Percentiles rank a stretch among this genome's conserved stretches.
These are phyloP conservation scores for Phytophthora palmivora DNA, from an alignment of 352 stramenopile genomes.

Conservation along the genomic window DNA sequence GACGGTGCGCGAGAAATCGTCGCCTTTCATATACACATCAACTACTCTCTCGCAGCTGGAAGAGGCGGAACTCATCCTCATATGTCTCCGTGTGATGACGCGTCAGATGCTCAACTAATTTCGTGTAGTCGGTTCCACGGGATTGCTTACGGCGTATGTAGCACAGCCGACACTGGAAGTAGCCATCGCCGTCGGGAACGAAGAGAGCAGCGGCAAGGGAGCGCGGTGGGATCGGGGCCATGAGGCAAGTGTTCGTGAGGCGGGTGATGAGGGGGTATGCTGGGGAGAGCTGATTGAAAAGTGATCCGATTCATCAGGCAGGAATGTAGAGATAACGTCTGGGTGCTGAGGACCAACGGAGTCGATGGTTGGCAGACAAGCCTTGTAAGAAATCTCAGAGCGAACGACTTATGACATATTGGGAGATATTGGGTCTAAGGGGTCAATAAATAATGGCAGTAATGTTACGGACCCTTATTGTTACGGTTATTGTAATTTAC, in stretches of 20 bases:
- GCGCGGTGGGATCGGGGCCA: background rate
- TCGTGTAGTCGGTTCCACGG: slow-evolving; percentile 8
- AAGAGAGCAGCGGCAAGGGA: slow-evolving; percentile 5
- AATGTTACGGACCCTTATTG: too few relatives aligned
- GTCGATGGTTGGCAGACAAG: too few relatives aligned
- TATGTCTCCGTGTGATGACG: background rate
- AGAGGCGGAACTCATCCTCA: slow-evolving; percentile 9
- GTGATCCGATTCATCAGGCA: too few relatives aligned
- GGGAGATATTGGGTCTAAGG: too few relatives aligned
- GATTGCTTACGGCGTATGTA: slow-evolving; percentile 13
- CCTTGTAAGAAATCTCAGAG: too few relatives aligned
- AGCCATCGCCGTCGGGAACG: slow-evolving; percentile 8
- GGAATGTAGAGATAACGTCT: too few relatives aligned
- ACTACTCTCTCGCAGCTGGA: slow-evolving; percentile 9
- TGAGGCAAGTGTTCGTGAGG: background rate
- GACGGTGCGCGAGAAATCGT: slow-evolving; percentile 11
- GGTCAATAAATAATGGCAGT: too few relatives aligned
- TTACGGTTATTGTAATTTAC: too few relatives aligned
- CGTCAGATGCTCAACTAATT: slow-evolving; percentile 9
- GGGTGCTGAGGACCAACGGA: too few relatives aligned
- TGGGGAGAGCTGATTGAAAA: too few relatives aligned
- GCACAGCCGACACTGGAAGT: slow-evolving; percentile 15
- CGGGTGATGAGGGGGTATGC: too few relatives aligned
- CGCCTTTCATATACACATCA: slow-evolving; percentile 5
- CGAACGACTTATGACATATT: too few relatives aligned